Conservation (phyloP, 2,329 filamentous ascomycete genomes). For the Pseudogymnoascus sp. region DNA sequence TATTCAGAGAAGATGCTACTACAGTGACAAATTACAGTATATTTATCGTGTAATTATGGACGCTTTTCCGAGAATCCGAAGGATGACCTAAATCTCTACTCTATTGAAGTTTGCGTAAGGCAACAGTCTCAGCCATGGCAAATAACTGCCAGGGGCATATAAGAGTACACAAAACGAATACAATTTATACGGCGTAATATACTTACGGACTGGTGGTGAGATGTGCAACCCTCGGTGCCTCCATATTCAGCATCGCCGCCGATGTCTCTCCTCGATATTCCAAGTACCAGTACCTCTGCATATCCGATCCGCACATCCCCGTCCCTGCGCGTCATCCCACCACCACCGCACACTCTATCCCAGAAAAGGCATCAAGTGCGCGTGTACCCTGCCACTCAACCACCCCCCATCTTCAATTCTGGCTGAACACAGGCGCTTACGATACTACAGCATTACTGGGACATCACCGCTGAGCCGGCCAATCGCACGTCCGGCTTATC, state of each 20-base stretch:
- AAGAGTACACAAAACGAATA: background rate
- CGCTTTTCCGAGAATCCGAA: background rate
- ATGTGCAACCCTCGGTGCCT: background rate
- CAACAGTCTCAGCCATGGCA: background rate
- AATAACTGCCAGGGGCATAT: background rate
- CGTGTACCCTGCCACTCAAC: slow-evolving; percentile 4
- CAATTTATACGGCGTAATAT: background rate
- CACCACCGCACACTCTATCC: background rate
- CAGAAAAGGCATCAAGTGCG: background rate
- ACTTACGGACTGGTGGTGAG: background rate
- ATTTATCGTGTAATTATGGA: background rate
- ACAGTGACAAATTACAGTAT: background rate
- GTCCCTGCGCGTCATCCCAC: slow-evolving; percentile 4
- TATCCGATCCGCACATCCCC: background rate
- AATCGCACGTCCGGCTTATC: background rate
- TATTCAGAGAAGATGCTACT: background rate
- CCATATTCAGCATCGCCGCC: background rate
- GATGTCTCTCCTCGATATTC: background rate
- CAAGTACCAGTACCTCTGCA: background rate
- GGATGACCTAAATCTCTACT: background rate
- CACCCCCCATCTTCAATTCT: background rate
- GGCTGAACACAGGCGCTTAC: slow-evolving; percentile 6
- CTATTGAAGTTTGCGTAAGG: background rate
- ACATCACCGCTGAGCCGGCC: background rate
- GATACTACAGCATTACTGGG: background rate